Evolutionary conservation across 2,329 filamentous ascomycete genomes (phyloP), one percentile per base, ranked within the genome.

Genomic region (Colletotrichum nymphaeae): DNA sequence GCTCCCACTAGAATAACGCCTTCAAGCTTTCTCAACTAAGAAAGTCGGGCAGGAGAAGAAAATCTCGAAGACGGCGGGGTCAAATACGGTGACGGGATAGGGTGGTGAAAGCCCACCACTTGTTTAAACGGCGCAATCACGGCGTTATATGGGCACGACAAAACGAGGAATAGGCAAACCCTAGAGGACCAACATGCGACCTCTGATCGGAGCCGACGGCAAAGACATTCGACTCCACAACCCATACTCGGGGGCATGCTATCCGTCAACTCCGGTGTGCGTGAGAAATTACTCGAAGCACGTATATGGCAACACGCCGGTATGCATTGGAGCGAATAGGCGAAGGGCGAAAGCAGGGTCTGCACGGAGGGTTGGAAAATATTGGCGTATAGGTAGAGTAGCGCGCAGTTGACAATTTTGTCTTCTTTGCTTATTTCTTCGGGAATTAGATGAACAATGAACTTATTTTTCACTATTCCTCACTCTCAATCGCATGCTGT

Each of bases 1-100:
- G 76, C 37, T 57, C 64, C 49, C 62, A 62, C 56, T 72, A 62
- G 49, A 46, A 62, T 37, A 35, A 42, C 4, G 35, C 56, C 37
- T 28, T 3, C 6, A 42, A 7, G 22, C 35, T 60, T 24, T 9
- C 24, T 46, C 6, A 8, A 26, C 26, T 8, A 32, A 46, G 46
- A 22, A 53, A 46, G 52, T 16, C 63, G 12, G 58, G 49, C 14
- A 57, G 30, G 4, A 28, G 2, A 11, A 53, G 37, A 26, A 37
- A 11, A 32, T 53, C 11, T 49, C 22, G 35, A 42, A 35, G 32
- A 64, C 42, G 46, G 59, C 28, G 69, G 22, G 16, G 28, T 16
- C 42, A 19, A 24, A 16, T 11, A 28, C 28, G 49, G 64, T 24
- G 19, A 49, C 56, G 26, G 49, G 57, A 35, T 49, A 26, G 14